phyloP scores from a whole-genome alignment of 164 flowering plant genomes.

The Euptelea pleiosperma region DNA sequence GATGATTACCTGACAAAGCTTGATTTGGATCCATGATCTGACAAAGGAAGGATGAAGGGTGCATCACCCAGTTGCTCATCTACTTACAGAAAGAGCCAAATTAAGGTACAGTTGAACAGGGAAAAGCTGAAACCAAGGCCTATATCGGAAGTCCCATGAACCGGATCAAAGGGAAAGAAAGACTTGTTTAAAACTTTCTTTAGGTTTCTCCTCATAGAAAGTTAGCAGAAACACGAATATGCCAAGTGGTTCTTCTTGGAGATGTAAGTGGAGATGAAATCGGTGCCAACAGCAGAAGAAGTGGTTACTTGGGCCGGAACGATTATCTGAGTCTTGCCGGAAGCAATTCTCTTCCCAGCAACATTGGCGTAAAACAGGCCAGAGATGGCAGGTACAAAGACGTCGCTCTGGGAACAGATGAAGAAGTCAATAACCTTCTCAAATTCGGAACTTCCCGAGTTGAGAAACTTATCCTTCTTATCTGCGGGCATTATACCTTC shows the following conservation, averaged over 20 bases:
- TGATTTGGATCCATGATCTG: no score
- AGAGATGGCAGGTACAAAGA: slow-evolving; percentile 89
- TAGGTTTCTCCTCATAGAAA: neutral
- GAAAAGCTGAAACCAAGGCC: neutral
- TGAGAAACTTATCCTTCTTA: slow-evolving; percentile 55
- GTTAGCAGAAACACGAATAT: slow-evolving; percentile 79
- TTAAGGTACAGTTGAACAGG: neutral
- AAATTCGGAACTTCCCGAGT: slow-evolving; percentile 41
- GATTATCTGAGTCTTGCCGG: slow-evolving; percentile 61
- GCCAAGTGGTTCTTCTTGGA: slow-evolving; percentile 84
- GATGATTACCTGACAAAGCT: neutral
- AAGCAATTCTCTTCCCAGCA: slow-evolving; percentile 74
- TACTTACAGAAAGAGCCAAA: neutral
- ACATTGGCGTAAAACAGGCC: slow-evolving; percentile 84
- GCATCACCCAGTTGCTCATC: no score
- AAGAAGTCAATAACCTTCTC: slow-evolving; percentile 83
- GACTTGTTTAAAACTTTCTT: neutral
- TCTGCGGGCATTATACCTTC: slow-evolving; percentile 76
- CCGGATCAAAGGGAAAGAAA: neutral
- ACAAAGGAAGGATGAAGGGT: no score
- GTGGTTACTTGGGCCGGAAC: slow-evolving; percentile 55
- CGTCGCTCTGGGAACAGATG: slow-evolving; percentile 80
- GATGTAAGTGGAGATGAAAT: slow-evolving; percentile 58
- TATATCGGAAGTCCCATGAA: slow-evolving; percentile 3
- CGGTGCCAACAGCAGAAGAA: slow-evolving; percentile 45